Evolutionary conservation across 2,329 filamentous ascomycete species (phyloP).

Genomic region (Fusarium avenaceum): DNA sequence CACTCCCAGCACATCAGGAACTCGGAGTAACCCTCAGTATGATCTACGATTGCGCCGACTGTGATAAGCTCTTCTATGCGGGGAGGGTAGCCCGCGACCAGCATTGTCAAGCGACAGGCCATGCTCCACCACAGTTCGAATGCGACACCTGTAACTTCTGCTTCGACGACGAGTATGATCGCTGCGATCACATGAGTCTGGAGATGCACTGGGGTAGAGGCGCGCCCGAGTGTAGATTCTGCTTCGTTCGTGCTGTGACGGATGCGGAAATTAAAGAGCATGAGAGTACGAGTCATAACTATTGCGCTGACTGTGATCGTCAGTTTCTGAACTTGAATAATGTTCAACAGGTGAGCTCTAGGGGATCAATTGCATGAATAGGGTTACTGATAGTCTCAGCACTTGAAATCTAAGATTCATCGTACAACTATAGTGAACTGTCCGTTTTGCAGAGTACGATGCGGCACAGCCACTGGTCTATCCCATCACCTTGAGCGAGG

Average conservation of each 20-base stretch:
- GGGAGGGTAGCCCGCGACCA: conserved; percentile 46
- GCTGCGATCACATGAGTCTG: conserved; percentile 50
- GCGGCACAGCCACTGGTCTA: conserved; percentile 66
- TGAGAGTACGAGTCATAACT: conserved; percentile 49
- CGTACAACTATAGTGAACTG: conserved; percentile 53
- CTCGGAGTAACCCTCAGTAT: conserved; percentile 3
- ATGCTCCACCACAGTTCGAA: conserved; percentile 45
- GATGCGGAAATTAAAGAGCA: conserved; percentile 41
- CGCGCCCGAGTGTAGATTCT: conserved; percentile 47
- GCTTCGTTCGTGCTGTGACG: conserved; percentile 30
- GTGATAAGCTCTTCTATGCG: conserved; percentile 42
- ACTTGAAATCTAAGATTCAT: conserved; percentile 67
- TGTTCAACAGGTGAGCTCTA: conserved; percentile 17
- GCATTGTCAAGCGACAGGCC: conserved; percentile 49
- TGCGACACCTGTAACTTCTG: conserved; percentile 49
- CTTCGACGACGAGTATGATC: conserved; percentile 44
- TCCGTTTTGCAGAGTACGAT: conserved; percentile 65
- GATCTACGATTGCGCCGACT: conserved; percentile 47
- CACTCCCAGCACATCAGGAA: not conserved
- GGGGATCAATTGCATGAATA: accelerated
- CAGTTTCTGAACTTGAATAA: conserved; percentile 50
- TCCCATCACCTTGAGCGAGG: conserved; percentile 69
- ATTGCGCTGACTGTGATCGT: conserved; percentile 54
- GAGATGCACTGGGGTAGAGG: conserved; percentile 46
- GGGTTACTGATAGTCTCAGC: conserved; percentile 54